Conservation (phyloP, 1,139 yeast genomes). For the Saccharomyces hybrid region DNA sequence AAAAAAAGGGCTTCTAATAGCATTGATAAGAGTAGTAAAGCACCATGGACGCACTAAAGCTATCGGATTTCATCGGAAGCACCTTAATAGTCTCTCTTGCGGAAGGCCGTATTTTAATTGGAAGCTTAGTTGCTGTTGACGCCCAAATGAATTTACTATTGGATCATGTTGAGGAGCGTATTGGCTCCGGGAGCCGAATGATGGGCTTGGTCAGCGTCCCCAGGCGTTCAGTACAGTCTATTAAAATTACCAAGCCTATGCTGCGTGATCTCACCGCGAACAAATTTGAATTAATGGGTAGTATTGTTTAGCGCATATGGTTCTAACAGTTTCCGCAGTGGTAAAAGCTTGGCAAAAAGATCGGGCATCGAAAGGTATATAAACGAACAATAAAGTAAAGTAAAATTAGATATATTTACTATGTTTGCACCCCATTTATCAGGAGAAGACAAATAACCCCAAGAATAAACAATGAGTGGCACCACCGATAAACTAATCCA, state of each 20-base stretch:
- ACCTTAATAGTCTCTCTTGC: slow-evolving; percentile 17
- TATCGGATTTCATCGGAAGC: slow-evolving; percentile 23
- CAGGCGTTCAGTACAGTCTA: slow-evolving; percentile 16
- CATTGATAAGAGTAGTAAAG: too few species aligned
- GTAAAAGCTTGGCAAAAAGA: not conserved
- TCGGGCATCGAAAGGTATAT: not conserved
- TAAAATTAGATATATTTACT: too few species aligned
- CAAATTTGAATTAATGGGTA: slow-evolving; percentile 11
- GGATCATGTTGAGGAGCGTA: slow-evolving; percentile 24
- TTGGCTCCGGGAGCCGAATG: slow-evolving; percentile 8
- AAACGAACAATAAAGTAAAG: not conserved
- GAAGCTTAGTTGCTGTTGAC: slow-evolving; percentile 27
- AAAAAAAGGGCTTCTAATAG: too few species aligned
- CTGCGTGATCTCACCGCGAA: slow-evolving; percentile 9
- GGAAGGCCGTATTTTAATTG: slow-evolving; percentile 19
- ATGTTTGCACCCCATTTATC: too few species aligned
- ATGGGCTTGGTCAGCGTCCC: slow-evolving; percentile 31
- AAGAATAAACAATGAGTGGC: slow-evolving; percentile 5
- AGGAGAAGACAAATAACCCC: too few species aligned
- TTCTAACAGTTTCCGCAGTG: not conserved
- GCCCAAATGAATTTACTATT: slow-evolving; percentile 25
- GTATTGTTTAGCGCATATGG: slow-evolving; percentile 11
- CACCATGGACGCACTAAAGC: slow-evolving; percentile 12
- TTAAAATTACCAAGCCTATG: slow-evolving; percentile 12
- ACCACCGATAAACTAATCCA: slow-evolving; percentile 19